A percentile compares a stretch with the other conserved stretches of the same genome.
These are phyloP conservation scores for Ochetophila trinervis DNA, from an alignment of 306 rosid species.

Conservation along the genomic window DNA sequence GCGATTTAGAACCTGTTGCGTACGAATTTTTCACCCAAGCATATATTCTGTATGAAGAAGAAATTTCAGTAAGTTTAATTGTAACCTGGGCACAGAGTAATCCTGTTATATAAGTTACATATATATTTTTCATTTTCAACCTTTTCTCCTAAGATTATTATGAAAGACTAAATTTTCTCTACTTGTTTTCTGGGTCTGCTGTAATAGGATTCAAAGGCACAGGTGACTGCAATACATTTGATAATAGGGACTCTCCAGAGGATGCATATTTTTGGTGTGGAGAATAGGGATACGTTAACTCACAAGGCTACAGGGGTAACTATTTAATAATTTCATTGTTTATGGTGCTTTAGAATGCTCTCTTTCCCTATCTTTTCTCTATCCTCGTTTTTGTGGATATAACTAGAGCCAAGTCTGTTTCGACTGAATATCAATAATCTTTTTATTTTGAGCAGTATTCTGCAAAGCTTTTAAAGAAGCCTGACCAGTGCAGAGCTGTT, in stretches of 20 bases:
- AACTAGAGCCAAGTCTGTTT: constrained; percentile 4
- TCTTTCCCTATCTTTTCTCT: background rate
- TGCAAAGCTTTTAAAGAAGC: constrained; percentile 93
- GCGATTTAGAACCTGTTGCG: constrained; percentile 90
- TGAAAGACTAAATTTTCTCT: background rate
- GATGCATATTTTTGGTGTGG: constrained; percentile 97
- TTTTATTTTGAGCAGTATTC: constrained; percentile 58
- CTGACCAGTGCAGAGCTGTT: constrained; percentile 95
- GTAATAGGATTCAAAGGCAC: constrained; percentile 89
- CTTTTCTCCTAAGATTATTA: background rate
- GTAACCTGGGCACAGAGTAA: background rate
- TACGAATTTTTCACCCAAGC: constrained; percentile 98
- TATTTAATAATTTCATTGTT: constrained; percentile 23
- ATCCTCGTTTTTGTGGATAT: background rate
- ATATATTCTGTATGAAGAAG: constrained; percentile 94
- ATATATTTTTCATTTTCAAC: background rate
- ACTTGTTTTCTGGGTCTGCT: constrained; percentile 24
- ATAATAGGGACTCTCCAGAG: constrained; percentile 98
- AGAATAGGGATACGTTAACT: constrained; percentile 96
- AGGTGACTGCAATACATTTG: constrained; percentile 87
- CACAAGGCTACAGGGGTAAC: constrained; percentile 99
- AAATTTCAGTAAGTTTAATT: constrained; percentile 75
- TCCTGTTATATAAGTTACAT: background rate
- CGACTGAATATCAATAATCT: constrained; percentile 1
- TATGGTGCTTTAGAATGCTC: constrained; percentile 2